Evolutionary conservation across 352 stramenopile genomes (phyloP).

Genomic region (Globisporangium cederbergense): DNA sequence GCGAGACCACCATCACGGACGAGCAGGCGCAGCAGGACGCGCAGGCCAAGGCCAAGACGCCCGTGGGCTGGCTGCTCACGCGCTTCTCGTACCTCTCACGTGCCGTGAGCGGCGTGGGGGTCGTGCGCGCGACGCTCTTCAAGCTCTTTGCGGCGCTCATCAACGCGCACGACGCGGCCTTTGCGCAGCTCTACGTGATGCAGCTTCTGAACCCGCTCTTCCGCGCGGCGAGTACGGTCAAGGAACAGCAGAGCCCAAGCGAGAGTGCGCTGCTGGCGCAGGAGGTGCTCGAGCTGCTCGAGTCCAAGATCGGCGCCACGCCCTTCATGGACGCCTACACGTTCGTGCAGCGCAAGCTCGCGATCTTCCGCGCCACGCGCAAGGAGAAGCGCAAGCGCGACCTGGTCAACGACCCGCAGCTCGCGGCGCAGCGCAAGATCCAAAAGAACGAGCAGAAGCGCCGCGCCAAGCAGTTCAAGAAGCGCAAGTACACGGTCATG

Average conservation of each 20-base stretch:
- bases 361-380: slow-evolving; percentile 60
- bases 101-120: slow-evolving; percentile 37
- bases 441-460: slow-evolving; percentile 86
- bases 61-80: slow-evolving; percentile 80
- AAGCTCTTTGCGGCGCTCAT: slow-evolving; percentile 85
- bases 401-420: slow-evolving; percentile 68
- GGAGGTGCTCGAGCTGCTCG: slow-evolving; percentile 85
- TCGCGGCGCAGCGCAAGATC: slow-evolving; percentile 73
- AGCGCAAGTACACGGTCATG: slow-evolving; percentile 84
- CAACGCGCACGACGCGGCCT: slow-evolving; percentile 42
- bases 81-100: slow-evolving; percentile 80
- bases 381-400: slow-evolving; percentile 80
- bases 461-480: slow-evolving; percentile 79
- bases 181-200: slow-evolving; percentile 59
- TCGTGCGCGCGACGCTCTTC: slow-evolving; percentile 74
- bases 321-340: slow-evolving; percentile 80
- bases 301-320: slow-evolving; percentile 67
- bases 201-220: slow-evolving; percentile 86
- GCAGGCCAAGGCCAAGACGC: slow-evolving; percentile 50
- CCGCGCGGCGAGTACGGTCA: slow-evolving; percentile 50
- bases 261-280: slow-evolving; percentile 65
- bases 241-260: slow-evolving; percentile 45
- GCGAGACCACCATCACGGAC: slow-evolving; percentile 23
- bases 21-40: slow-evolving; percentile 43
- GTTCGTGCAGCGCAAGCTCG: slow-evolving; percentile 82